Evolutionary conservation across 2,329 filamentous ascomycete species (phyloP), one percentile per base, ranked within the genome.

Genomic region (Pestalotiopsis sp.): DNA sequence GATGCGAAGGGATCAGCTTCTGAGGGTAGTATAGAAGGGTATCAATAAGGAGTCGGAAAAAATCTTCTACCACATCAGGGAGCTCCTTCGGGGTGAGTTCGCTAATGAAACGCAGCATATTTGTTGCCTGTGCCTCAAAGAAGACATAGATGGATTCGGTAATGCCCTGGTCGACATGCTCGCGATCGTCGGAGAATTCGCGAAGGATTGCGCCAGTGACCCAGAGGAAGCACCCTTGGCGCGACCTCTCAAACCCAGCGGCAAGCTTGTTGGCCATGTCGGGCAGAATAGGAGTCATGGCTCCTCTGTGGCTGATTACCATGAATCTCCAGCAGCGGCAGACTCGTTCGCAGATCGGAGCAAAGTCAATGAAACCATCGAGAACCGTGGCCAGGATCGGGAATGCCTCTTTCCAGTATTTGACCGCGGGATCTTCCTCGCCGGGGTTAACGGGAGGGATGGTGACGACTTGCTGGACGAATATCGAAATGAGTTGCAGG

Each of bases 191-290:
- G 0, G 94, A 96, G 78, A 98, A 99, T 79, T 99, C 96, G 69
- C 96, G 92, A 38, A 99, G 88, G 71, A 99, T 97, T 9, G 95
- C 94, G 72, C 95, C 93, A 2, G 95, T 98, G 1, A 96, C 95
- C 96, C 96, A 99, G n/a, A 99, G 86, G 86, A 99, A 99, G 79
- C 95, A 98, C 13, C 96, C 96, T 81, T 99, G 95, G 70, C 91
- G 89, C 12, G 95, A 98, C 20, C 89, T 87, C 67, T 92, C 88
- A 78, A 99, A 99, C 4, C 95, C 95, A 71, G 87, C 87, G 1
- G 94, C 94, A 68, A 99, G 88, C 80, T 95, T 97, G 74, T 95
- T 93, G 20, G 96, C 97, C 81, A 99, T 90, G 23, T 90, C 88
- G 1, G 93, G 92, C 59, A 99, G 86, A 61, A 99, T 83, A 27